Percentiles rank a stretch among this genome's conserved stretches.
Evolutionary conservation across 2,329 filamentous ascomycete genomes (phyloP).

Genomic region (Fusarium xylarioides): DNA sequence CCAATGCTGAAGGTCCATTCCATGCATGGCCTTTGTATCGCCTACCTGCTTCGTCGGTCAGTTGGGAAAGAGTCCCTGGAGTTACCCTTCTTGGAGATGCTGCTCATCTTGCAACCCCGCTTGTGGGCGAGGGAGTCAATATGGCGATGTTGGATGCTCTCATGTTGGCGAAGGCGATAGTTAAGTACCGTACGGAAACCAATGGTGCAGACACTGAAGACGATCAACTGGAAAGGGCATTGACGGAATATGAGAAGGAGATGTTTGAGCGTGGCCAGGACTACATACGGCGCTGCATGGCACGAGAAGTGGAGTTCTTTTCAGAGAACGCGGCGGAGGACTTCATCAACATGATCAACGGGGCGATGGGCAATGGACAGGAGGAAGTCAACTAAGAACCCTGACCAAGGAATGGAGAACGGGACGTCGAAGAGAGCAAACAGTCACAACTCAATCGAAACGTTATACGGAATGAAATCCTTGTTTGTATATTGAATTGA

Average conservation of each 20-base stretch:
- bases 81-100: constrained; percentile 64
- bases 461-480: neutral
- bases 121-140: constrained; percentile 64
- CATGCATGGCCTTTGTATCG: constrained; percentile 44
- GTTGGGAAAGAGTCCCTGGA: constrained; percentile 53
- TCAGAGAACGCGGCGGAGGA: neutral
- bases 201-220: accelerated
- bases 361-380: accelerated
- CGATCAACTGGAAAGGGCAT: accelerated
- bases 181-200: neutral
- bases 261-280: constrained; percentile 1
- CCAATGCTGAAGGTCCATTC: constrained; percentile 21
- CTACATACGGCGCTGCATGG: neutral
- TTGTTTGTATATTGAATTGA: constrained; percentile 17
- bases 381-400: too few species aligned
- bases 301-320: neutral
- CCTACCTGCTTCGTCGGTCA: constrained; percentile 52
- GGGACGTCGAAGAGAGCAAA: accelerated
- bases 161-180: constrained; percentile 49
- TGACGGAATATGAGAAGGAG: neutral
- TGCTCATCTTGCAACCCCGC: constrained; percentile 62
- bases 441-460: neutral
- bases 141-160: constrained; percentile 60
- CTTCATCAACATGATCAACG: neutral
- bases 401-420: too few species aligned